These are phyloP conservation scores for Eruca vesicaria DNA, from an alignment of 441 rosid genomes.

Conservation along the genomic window DNA sequence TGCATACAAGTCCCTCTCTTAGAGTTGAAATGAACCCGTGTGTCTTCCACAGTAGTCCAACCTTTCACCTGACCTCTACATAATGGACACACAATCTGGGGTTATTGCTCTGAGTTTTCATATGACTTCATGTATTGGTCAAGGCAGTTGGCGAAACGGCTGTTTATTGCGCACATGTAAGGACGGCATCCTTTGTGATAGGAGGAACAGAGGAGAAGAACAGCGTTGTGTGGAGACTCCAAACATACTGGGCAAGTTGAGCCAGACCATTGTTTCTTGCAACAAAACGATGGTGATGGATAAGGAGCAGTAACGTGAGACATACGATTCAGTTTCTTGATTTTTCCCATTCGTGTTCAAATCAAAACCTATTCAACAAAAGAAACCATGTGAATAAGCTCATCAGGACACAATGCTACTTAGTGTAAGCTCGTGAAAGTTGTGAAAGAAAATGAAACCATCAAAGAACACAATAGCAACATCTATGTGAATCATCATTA, in stretches of 20 bases:
- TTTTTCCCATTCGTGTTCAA: conserved; percentile 26
- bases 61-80: conserved; percentile 78
- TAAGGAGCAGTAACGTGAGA: conserved; percentile 16
- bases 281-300: conserved; percentile 25
- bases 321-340: conserved; percentile 29
- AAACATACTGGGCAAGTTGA: conserved; percentile 62
- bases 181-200: conserved; percentile 69
- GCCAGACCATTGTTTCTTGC: conserved; percentile 46
- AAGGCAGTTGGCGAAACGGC: conserved; percentile 61
- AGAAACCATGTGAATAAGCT: neutral
- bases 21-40: conserved; percentile 49
- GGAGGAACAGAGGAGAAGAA: conserved; percentile 64
- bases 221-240: conserved; percentile 74
- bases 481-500: neutral
- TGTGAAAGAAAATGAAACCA: neutral
- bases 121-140: conserved; percentile 66
- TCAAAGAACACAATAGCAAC: neutral
- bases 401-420: neutral
- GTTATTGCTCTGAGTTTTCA: conserved; percentile 40
- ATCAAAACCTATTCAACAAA: conserved; percentile 19
- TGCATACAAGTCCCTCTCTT: conserved; percentile 66
- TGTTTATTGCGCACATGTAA: conserved; percentile 72
- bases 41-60: conserved; percentile 67
- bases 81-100: conserved; percentile 60
- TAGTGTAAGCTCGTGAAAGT: neutral